These are phyloP conservation scores for Lipomyces oligophaga DNA, from an alignment of 805 yeast genomes.

Conservation along the genomic window DNA sequence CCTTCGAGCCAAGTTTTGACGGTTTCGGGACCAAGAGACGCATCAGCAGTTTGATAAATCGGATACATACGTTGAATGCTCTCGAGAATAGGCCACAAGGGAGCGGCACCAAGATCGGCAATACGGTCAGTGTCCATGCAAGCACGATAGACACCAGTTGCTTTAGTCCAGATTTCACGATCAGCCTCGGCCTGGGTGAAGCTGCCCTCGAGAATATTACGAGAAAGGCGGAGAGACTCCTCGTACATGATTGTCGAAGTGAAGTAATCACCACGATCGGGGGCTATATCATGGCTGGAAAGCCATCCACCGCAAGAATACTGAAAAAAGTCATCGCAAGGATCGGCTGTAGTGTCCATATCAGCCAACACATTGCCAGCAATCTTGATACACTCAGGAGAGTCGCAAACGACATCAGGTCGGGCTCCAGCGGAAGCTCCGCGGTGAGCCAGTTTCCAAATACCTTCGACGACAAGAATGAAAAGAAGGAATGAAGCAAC, in stretches of 20 bases:
- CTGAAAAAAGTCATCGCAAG: constrained; percentile 27
- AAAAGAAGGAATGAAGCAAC: constrained; percentile 10
- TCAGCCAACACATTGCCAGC: constrained; percentile 27
- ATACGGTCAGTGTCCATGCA: constrained; percentile 27
- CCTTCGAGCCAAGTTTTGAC: constrained; percentile 22
- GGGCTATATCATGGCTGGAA: constrained; percentile 19
- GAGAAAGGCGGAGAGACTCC: constrained; percentile 22
- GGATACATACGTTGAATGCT: constrained; percentile 18
- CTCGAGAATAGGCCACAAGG: constrained; percentile 22
- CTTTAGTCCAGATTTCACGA: constrained; percentile 25
- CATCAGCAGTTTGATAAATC: constrained; percentile 1
- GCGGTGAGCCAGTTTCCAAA: constrained; percentile 21
- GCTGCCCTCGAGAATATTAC: constrained; percentile 22
- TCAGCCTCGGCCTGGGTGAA: constrained; percentile 20
- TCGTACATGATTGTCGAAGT: constrained; percentile 24
- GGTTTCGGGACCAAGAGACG: constrained; percentile 4
- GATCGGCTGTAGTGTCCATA: constrained; percentile 19
- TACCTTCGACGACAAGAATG: constrained; percentile 16
- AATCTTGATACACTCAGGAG: constrained; percentile 23
- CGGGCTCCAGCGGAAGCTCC: neutral
- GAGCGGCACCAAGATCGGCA: constrained; percentile 18
- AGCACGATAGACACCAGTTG: constrained; percentile 26
- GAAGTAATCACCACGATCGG: constrained; percentile 25
- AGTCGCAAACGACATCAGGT: constrained; percentile 16
- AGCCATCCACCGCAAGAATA: constrained; percentile 29